Conservation (phyloP, 116 monocot genomes). For the Iris pallida region DNA sequence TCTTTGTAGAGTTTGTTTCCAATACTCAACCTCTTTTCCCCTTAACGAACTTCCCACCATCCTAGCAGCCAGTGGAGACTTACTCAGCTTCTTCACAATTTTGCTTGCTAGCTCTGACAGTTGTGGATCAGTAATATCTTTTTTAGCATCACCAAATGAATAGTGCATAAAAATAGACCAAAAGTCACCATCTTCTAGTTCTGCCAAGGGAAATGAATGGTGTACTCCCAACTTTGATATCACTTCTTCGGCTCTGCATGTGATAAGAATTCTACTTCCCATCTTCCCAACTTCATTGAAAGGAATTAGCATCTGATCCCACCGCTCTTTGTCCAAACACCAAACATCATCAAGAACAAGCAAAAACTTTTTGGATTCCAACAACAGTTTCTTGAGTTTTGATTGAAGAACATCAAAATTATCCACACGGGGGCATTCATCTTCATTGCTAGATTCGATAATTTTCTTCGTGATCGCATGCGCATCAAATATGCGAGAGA, state of each 20-base stretch:
- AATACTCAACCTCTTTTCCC: too few relatives aligned
- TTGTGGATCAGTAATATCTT: background rate
- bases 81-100: too few relatives aligned
- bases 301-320: background rate
- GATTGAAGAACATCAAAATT: background rate
- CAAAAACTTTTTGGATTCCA: background rate
- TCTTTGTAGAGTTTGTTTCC: too few relatives aligned
- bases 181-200: background rate
- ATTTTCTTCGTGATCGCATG: background rate
- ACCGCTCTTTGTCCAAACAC: background rate
- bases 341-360: background rate
- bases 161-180: constrained; percentile 7
- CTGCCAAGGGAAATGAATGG: too few relatives aligned
- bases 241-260: background rate
- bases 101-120: too few relatives aligned
- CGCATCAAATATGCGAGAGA: background rate
- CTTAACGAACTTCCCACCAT: background rate
- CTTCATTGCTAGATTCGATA: background rate
- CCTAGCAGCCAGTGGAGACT: background rate
- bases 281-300: background rate
- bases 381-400: background rate
- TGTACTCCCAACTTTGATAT: background rate
- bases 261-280: background rate
- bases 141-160: too few relatives aligned
- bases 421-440: background rate